A percentile compares a stretch with the other conserved stretches of the same genome.
Conservation (phyloP, 345 rosid genomes). For the Stellera chamaejasme region DNA sequence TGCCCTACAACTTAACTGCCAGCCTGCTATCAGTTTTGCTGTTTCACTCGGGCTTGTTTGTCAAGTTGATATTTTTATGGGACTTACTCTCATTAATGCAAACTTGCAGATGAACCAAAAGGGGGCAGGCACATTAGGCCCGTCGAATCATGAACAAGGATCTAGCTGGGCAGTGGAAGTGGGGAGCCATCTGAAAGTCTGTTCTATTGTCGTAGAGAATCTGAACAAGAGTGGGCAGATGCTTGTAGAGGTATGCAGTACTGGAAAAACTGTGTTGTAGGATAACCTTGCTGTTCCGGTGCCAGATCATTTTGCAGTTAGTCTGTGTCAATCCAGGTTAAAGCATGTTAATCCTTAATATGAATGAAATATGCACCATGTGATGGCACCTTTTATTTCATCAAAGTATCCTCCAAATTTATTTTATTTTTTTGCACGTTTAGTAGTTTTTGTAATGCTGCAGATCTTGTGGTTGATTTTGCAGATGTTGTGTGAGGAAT, state of each 20-base stretch:
- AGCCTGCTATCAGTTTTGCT: too few species aligned
- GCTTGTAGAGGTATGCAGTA: slow-evolving; percentile 66
- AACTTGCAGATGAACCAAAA: slow-evolving; percentile 55
- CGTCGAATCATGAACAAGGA: slow-evolving; percentile 43
- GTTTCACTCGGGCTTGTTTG: too few species aligned
- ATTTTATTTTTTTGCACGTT: not conserved
- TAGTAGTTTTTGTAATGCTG: slow-evolving; percentile 2
- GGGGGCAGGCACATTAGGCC: slow-evolving; percentile 31
- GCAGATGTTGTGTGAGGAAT: slow-evolving; percentile 92
- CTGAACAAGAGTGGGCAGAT: slow-evolving; percentile 74
- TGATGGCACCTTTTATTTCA: not conserved
- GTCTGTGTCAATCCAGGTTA: not conserved
- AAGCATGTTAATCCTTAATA: not conserved
- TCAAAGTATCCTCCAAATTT: slow-evolving; percentile 2
- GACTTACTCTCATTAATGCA: too few species aligned
- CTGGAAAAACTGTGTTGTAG: slow-evolving; percentile 2
- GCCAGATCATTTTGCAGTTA: not conserved
- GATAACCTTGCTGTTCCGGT: not conserved
- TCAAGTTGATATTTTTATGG: too few species aligned
- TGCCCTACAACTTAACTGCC: too few species aligned
- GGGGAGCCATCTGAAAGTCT: slow-evolving; percentile 85
- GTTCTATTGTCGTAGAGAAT: slow-evolving; percentile 89
- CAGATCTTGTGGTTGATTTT: slow-evolving; percentile 17
- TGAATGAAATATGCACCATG: not conserved
- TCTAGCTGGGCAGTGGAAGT: slow-evolving; percentile 86